These are phyloP conservation scores for Thraustochytrium striatum DNA, from an alignment of 352 stramenopile genomes.

Conservation along the genomic window DNA sequence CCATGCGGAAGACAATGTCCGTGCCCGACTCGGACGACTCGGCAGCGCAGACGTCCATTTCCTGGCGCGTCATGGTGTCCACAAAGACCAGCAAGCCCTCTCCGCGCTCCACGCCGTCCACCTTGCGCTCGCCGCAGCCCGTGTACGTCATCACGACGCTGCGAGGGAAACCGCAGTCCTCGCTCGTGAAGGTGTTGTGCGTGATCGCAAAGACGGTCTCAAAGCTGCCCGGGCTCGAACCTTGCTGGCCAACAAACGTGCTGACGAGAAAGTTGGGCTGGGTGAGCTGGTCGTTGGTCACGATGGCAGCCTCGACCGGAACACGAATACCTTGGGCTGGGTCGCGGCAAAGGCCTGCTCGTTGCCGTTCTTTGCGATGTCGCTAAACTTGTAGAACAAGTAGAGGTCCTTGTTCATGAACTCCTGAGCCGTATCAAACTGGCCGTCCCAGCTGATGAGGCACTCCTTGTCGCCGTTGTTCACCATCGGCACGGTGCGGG, in stretches of 20 bases:
- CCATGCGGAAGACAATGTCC: neutral
- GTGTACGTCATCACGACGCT: too few species aligned
- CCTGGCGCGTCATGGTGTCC: neutral
- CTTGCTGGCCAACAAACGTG: neutral
- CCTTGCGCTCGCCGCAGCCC: too few species aligned
- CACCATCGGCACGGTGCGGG: neutral
- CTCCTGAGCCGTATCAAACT: neutral
- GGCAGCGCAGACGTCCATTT: neutral
- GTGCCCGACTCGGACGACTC: neutral
- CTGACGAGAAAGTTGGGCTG: constrained; percentile 7
- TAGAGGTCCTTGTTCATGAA: neutral
- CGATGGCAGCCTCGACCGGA: neutral
- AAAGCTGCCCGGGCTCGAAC: neutral
- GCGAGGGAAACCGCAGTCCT: neutral
- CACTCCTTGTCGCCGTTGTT: neutral
- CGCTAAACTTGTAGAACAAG: neutral
- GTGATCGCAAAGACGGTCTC: neutral
- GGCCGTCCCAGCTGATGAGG: neutral
- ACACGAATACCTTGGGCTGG: too few species aligned
- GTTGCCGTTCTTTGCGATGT: neutral
- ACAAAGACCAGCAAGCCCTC: too few species aligned
- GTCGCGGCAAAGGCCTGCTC: neutral
- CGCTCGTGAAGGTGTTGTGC: neutral
- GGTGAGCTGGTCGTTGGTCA: neutral
- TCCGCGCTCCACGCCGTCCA: too few species aligned